Conservation (phyloP, 257 asterid genomes). For the Coffea canephora region DNA sequence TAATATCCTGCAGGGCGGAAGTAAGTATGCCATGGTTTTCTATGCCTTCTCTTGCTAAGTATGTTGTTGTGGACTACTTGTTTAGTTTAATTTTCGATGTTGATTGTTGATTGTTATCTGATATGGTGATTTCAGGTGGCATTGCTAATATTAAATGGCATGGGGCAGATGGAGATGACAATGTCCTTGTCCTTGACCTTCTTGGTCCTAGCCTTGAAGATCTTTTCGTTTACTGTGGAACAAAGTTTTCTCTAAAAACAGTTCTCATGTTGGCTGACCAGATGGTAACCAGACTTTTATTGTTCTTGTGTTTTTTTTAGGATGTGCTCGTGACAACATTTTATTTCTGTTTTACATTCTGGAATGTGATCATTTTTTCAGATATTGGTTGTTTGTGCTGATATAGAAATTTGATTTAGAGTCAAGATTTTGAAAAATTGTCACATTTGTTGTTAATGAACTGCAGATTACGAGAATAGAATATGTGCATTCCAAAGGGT, state of each 20-base stretch:
- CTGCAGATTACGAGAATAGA: slow-evolving; percentile 41
- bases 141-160: slow-evolving; percentile 76
- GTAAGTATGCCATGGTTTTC: slow-evolving; percentile 42
- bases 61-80: not conserved
- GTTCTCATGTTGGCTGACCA: slow-evolving; percentile 90
- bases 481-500: slow-evolving; percentile 48
- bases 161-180: slow-evolving; percentile 81
- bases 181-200: slow-evolving; percentile 74
- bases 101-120: not conserved
- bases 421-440: not conserved
- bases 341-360: not conserved
- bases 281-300: slow-evolving; percentile 40
- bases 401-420: not conserved
- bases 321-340: slow-evolving; percentile 3
- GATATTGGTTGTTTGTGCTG: not conserved
- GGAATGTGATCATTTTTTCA: too few relatives aligned
- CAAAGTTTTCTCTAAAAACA: slow-evolving; percentile 72
- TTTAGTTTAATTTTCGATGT: not conserved
- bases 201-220: slow-evolving; percentile 91
- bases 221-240: slow-evolving; percentile 76
- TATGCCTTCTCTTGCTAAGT: not conserved
- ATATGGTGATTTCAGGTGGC: slow-evolving; percentile 49
- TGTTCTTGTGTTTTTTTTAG: not conserved
- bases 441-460: not conserved
- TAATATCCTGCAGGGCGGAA: slow-evolving; percentile 89